Evolutionary conservation across 257 asterid species (phyloP).

Genomic region (Thymus quinquecostatus): DNA sequence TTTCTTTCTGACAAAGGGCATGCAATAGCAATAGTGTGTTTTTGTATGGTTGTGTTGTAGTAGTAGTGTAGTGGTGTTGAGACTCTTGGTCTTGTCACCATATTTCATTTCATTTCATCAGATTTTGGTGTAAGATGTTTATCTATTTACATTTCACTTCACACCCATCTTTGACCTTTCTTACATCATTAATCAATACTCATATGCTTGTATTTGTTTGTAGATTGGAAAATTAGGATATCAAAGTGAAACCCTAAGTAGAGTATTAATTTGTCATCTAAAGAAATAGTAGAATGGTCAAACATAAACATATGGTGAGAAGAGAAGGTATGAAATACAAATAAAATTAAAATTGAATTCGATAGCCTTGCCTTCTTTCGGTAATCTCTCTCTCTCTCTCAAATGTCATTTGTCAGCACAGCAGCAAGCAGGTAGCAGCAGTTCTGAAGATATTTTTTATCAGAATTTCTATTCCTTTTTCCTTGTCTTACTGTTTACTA

Average conservation of each 20-base stretch:
- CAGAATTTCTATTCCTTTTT: neutral
- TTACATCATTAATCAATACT: neutral
- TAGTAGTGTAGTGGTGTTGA: neutral
- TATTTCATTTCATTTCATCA: slow-evolving; percentile 1
- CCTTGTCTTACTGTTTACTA: neutral
- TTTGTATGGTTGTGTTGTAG: slow-evolving; percentile 6
- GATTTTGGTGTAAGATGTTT: slow-evolving; percentile 12
- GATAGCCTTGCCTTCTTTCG: too few relatives aligned
- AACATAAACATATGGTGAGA: too few relatives aligned
- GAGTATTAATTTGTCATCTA: too few relatives aligned
- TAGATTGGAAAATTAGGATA: too few relatives aligned
- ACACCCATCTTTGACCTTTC: neutral
- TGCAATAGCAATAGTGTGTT: neutral
- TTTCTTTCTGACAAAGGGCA: neutral
- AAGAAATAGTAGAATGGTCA: too few relatives aligned
- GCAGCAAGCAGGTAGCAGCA: too few relatives aligned
- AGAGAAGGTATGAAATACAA: too few relatives aligned
- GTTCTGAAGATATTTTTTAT: neutral
- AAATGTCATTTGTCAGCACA: too few relatives aligned
- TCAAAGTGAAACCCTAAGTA: too few relatives aligned
- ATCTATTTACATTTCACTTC: neutral
- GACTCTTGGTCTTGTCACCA: slow-evolving; percentile 27
- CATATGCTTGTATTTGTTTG: too few relatives aligned
- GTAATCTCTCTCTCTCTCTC: too few relatives aligned
- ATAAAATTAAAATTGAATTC: too few relatives aligned